Evolutionary conservation across 495 filamentous ascomycete genomes (phyloP).

Genomic region (Talaromyces adpressus): DNA sequence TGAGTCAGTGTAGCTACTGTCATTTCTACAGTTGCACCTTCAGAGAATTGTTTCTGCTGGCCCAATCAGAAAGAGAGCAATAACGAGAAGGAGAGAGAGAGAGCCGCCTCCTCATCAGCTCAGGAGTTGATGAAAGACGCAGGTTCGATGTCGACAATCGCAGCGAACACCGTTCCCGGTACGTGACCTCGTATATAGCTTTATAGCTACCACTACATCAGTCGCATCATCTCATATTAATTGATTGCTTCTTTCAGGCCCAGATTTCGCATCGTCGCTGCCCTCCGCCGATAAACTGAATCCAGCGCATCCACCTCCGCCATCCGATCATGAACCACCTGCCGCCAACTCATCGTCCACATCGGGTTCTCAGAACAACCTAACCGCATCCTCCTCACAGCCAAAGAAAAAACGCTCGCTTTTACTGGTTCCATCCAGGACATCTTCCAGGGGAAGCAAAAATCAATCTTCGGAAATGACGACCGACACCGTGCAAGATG

Average conservation of each 20-base stretch:
- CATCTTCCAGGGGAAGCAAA: slow-evolving; percentile 57
- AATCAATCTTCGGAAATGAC: slow-evolving; percentile 56
- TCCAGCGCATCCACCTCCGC: slow-evolving; percentile 16
- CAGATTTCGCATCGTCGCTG: slow-evolving; percentile 27
- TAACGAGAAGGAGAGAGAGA: background rate
- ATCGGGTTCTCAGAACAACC: background rate
- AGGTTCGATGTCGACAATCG: slow-evolving; percentile 6
- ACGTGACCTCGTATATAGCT: background rate
- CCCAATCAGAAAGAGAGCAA: background rate
- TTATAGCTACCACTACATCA: background rate
- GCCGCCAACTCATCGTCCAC: slow-evolving; percentile 18
- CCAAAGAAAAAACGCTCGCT: slow-evolving; percentile 54
- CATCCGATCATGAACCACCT: slow-evolving; percentile 19
- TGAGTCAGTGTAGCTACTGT: background rate
- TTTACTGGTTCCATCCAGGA: slow-evolving; percentile 57
- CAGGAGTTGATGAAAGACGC: slow-evolving; percentile 4
- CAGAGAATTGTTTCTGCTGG: background rate
- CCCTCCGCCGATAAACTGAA: slow-evolving; percentile 19
- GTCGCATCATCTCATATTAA: background rate
- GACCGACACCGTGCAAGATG: slow-evolving; percentile 57
- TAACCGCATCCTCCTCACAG: slow-evolving; percentile 11
- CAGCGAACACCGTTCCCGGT: background rate
- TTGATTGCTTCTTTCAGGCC: slow-evolving; percentile 1
- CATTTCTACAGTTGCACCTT: background rate
- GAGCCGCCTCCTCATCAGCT: slow-evolving; percentile 1